Base-by-base conservation (phyloP, 1,139 yeast genomes). In the Taphrina sp. region DNA sequence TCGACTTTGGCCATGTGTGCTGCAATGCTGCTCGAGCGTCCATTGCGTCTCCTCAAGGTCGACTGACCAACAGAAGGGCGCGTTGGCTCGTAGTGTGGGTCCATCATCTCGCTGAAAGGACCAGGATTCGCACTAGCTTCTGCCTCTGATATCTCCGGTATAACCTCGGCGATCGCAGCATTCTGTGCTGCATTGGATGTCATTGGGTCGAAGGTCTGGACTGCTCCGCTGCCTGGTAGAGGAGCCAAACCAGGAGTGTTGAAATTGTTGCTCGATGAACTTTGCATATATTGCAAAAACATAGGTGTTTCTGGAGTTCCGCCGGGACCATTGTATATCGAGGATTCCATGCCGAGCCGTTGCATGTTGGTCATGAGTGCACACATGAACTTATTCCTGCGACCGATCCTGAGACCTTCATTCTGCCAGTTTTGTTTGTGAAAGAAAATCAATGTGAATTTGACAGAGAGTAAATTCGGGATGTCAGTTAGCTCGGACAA, bases 361-460 rank as follows among this genome's bases (percentile, higher is more conserved):
- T 57, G 59, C n/a, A 52, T 33, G 23, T 57, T 52, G 38, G 46
- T 41, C 59, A 58, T 45, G 35, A 61, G 39, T 7, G 60, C 60
- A 42, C 54, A 52, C 58, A 61, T 59, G 12, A 61, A 54, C 39
- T 51, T 60, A 52, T 61, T 61, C 24, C 60, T 49, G 1, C 61
- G 52, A 5, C 55, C 56, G 12, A 43, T 41, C 3, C 60, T 57
- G 52, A 66, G 56, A 3, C 61, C 61, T n/a, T 67, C 65, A 57
- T 72, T 74, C 17, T 69, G 68, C 59, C 65, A 66, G 63, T 70
- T 73, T 60, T 64, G 64, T 49, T 70, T 64, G 57, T 67, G 66
- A 16, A 67, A 65, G 39, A 70, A 64, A 47, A 63, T 63, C 46
- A 71, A 60, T 33, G 63, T 61, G 46, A 73, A 58, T 12, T 62